Evolutionary conservation across 768 basidiomycete species (phyloP), one percentile per base, ranked within the genome.

Genomic region (Ramaria sp.): DNA sequence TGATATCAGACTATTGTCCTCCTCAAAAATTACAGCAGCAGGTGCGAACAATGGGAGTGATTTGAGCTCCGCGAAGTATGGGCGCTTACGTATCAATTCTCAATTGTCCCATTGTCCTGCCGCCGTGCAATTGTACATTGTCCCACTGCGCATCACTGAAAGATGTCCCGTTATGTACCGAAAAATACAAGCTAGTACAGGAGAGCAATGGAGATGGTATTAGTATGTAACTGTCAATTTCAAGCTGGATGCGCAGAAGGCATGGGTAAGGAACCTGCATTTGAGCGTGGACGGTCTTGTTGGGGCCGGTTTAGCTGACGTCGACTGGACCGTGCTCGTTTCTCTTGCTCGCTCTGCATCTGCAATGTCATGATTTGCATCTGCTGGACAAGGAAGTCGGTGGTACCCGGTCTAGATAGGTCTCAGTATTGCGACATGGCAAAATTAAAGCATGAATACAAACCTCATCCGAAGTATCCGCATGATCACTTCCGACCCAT

Each of bases 391-490:
- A 95, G 87, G 64, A 95, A 95, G 49, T 94, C 92, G 16, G 79
- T 76, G 3, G 89, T 92, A 43, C 80, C 77, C 10, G 86, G 76
- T 62, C 91, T 91, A 65, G 0, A 59, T 50, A 32, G 32, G 16
- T 28, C 22, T 47, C 15, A 41, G 28, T 18, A 41, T 13, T 38
- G 49, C 7, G 45, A 18, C 3, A 22, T 4, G 38, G n/a, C 8
- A 28, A 32, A n/a, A 24, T 16, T 30, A 44, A 25, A 3, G 18
- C 38, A 39, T 10, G 25, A 34, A 18, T 52, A 67, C 77, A 50
- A 64, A 91, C 94, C 93, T 78, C 95, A 98, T 98, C 30, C 96
- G 79, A 39, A 99, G 73, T 59, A 99, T 94, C 55, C 92, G 76
- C 74, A 99, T 80, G 56, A 98, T 96, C 36, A 86, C 91, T 70